These are phyloP conservation scores for Scutellaria galericulata DNA, from an alignment of 257 asterid species.

Conservation along the genomic window DNA sequence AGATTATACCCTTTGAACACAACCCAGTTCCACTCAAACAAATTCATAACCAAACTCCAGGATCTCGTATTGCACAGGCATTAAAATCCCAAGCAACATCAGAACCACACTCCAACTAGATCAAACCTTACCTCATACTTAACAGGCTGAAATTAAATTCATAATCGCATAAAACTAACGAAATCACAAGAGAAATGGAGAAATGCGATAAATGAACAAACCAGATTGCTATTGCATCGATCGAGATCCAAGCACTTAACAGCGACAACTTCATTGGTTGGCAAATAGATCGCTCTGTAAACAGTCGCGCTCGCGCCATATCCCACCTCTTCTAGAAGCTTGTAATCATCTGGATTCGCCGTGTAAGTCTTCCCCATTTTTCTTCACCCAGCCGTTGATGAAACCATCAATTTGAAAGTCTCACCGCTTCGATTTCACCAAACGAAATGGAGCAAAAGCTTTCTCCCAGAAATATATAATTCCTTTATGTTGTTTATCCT, in stretches of 20 bases:
- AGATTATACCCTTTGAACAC: conserved; percentile 26
- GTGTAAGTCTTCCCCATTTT: conserved; percentile 65
- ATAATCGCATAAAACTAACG: conserved; percentile 19
- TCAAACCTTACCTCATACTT: conserved; percentile 40
- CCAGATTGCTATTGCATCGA: conserved; percentile 99
- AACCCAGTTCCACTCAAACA: conserved; percentile 19
- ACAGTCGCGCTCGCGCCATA: conserved; percentile 96
- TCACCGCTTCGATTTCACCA: conserved; percentile 21
- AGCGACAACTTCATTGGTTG: conserved; percentile 83
- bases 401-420: conserved; percentile 43
- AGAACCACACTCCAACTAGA: conserved; percentile 35
- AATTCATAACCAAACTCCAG: conserved; percentile 14
- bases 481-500: neutral
- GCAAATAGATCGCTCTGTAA: conserved; percentile 85
- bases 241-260: conserved; percentile 99
- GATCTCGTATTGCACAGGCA: conserved; percentile 38
- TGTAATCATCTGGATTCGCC: conserved; percentile 74
- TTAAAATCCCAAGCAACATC: conserved; percentile 28
- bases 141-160: conserved; percentile 21
- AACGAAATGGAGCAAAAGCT: conserved; percentile 3
- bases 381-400: conserved; percentile 26
- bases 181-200: conserved; percentile 22
- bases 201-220: conserved; percentile 39
- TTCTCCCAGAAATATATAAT: neutral
- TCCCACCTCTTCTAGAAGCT: conserved; percentile 91